Evolutionary conservation across 2,329 filamentous ascomycete species (phyloP).

Genomic region (Alternaria triticimaculans): DNA sequence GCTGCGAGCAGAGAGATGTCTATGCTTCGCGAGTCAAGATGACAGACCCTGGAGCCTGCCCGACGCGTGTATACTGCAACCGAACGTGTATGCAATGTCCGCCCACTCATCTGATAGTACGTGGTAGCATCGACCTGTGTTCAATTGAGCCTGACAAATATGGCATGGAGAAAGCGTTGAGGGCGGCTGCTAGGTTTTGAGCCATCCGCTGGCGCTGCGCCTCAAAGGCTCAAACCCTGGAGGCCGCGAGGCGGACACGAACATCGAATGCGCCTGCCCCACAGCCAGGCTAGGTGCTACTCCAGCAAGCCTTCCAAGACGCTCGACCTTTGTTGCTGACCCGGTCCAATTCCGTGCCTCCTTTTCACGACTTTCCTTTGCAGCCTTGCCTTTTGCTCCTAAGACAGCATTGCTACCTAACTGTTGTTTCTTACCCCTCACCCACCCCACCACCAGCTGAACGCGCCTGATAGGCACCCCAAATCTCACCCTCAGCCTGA

Average conservation of each 20-base stretch:
- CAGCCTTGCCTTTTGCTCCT: constrained; percentile 17
- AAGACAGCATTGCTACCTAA: constrained; percentile 27
- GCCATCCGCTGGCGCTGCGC: constrained; percentile 25
- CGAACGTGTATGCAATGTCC: not conserved
- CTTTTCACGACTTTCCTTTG: constrained; percentile 20
- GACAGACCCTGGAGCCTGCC: not conserved
- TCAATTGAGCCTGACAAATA: constrained; percentile 17
- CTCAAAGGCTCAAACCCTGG: constrained; percentile 27
- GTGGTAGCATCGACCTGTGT: not conserved
- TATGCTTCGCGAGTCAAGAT: not conserved
- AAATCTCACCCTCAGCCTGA: constrained; percentile 40
- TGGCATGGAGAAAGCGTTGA: constrained; percentile 6
- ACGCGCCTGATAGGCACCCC: constrained; percentile 39
- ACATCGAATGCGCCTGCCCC: constrained; percentile 33
- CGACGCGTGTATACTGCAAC: not conserved
- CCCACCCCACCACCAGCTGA: constrained; percentile 35
- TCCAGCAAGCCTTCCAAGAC: constrained; percentile 23
- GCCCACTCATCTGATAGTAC: not conserved
- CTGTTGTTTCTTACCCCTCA: constrained; percentile 38
- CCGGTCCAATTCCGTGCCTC: constrained; percentile 22
- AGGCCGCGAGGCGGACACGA: constrained; percentile 34
- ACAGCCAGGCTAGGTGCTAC: constrained; percentile 30
- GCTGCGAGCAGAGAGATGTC: not conserved
- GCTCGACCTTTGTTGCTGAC: constrained; percentile 23
- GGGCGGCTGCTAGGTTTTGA: constrained; percentile 6